Conservation (phyloP, 345 rosid genomes). For the Salix caprea region DNA sequence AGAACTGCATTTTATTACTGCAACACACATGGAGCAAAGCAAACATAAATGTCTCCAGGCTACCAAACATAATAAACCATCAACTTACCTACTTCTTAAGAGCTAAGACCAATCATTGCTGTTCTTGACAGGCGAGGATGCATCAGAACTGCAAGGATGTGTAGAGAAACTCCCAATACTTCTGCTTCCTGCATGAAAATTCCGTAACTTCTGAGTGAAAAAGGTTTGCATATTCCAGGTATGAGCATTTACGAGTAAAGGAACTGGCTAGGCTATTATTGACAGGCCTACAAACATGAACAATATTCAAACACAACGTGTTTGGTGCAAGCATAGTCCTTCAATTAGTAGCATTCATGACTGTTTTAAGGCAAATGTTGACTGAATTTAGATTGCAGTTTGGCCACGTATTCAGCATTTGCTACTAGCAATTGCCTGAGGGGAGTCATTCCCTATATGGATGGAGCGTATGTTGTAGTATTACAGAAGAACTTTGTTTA, state of each 20-base stretch:
- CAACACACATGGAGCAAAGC: constrained; percentile 21
- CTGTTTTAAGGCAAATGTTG: neutral
- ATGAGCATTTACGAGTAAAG: neutral
- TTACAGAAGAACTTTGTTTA: neutral
- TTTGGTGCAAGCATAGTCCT: neutral
- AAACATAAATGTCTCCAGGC: constrained; percentile 30
- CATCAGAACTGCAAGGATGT: neutral
- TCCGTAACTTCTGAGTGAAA: neutral
- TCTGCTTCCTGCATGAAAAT: constrained; percentile 26
- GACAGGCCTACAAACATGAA: neutral
- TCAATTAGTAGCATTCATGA: neutral
- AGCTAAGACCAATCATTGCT: constrained; percentile 11
- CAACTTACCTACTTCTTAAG: constrained; percentile 55
- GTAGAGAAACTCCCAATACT: neutral
- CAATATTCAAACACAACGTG: neutral
- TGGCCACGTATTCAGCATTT: neutral
- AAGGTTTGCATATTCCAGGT: neutral
- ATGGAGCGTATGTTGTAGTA: neutral
- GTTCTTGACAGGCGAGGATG: constrained; percentile 9
- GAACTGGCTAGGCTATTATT: neutral
- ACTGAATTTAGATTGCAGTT: neutral
- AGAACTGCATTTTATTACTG: constrained; percentile 33
- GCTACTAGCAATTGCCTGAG: neutral
- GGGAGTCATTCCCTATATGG: neutral
- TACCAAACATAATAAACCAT: constrained; percentile 31